Conservation (phyloP, 1,284 basidiomycete genomes). For the Sporisorium reilianum region DNA sequence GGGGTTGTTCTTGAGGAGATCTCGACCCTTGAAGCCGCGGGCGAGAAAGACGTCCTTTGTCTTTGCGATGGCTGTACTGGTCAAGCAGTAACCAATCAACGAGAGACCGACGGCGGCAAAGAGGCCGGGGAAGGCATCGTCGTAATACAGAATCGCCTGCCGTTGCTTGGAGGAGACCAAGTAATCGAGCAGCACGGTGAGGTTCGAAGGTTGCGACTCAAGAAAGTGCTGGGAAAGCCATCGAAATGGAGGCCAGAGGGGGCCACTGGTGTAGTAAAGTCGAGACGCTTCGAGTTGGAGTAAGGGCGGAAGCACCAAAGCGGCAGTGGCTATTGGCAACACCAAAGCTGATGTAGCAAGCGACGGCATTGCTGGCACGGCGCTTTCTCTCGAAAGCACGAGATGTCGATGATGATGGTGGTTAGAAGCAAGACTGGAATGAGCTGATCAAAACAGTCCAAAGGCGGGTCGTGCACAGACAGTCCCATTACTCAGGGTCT, state of each 20-base stretch:
- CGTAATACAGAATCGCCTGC: constrained; percentile 30
- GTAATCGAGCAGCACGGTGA: constrained; percentile 13
- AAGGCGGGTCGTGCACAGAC: neutral
- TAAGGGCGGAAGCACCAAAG: constrained; percentile 29
- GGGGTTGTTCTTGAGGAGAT: constrained; percentile 58
- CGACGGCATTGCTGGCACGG: constrained; percentile 15
- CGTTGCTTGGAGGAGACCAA: constrained; percentile 1
- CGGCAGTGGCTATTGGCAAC: constrained; percentile 23
- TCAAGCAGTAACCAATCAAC: constrained; percentile 43
- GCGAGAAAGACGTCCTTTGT: constrained; percentile 56
- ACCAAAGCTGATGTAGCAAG: constrained; percentile 21
- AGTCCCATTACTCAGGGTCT: constrained; percentile 3
- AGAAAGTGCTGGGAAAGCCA: constrained; percentile 19
- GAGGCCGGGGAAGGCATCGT: constrained; percentile 49
- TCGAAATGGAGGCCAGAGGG: constrained; percentile 34
- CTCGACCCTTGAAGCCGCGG: constrained; percentile 61
- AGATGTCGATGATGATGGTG: neutral
- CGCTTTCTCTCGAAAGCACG: neutral
- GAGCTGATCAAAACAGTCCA: constrained; percentile 5
- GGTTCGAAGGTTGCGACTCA: constrained; percentile 11
- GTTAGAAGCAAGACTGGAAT: neutral
- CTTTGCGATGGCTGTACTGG: constrained; percentile 37
- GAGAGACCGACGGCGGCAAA: constrained; percentile 47
- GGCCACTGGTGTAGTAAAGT: neutral
- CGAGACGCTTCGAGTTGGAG: constrained; percentile 27